Conservation (phyloP, 805 yeast species). For the Wickerhamiella australiensis region DNA sequence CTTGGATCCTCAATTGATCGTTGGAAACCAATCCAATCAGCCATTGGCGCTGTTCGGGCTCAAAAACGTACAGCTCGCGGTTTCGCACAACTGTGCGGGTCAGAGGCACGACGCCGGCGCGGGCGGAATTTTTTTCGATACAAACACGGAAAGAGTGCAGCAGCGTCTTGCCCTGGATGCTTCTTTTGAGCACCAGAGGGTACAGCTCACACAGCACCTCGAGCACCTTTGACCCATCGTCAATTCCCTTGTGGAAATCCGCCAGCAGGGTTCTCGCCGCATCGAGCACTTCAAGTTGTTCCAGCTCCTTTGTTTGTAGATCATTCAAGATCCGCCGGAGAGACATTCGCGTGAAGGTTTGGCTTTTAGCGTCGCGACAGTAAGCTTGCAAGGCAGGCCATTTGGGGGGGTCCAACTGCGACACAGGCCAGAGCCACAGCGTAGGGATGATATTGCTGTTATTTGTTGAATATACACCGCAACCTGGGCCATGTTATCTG, state of each 20-base stretch:
- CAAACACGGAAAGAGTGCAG: neutral
- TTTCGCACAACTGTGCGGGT: constrained; percentile 1
- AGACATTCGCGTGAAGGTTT: constrained; percentile 3
- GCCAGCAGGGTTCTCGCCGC: neutral
- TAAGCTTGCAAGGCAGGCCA: too few relatives aligned
- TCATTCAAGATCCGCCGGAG: constrained; percentile 7
- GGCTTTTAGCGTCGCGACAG: too few relatives aligned
- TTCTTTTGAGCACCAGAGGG: constrained; percentile 1
- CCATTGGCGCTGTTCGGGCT: constrained; percentile 4
- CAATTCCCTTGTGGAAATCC: neutral
- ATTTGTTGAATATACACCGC: too few relatives aligned
- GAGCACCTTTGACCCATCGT: neutral
- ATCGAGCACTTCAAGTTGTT: constrained; percentile 3
- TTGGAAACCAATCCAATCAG: neutral
- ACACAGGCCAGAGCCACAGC: too few relatives aligned
- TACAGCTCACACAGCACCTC: neutral
- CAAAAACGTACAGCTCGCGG: neutral
- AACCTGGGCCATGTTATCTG: too few relatives aligned
- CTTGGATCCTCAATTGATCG: neutral
- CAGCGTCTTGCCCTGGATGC: neutral
- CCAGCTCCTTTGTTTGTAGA: neutral
- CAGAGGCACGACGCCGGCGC: neutral
- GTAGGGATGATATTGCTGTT: too few relatives aligned
- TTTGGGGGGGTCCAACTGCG: too few relatives aligned
- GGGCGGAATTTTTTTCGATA: neutral